Evolutionary conservation across 305 asterid species (phyloP).

Genomic region (Solanum hybrid): DNA sequence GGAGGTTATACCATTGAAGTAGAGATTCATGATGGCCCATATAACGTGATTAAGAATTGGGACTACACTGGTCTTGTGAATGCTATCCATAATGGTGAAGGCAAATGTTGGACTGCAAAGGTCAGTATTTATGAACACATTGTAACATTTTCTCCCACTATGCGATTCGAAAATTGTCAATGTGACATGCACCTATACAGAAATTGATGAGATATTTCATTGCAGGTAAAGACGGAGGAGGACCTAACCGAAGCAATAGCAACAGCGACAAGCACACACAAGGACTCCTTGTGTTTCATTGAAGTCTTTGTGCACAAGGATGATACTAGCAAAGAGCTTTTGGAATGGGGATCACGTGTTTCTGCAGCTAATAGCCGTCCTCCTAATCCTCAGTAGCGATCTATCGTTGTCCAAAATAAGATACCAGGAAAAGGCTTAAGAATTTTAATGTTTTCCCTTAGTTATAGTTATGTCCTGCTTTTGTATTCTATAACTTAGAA

Average conservation of each 20-base stretch:
- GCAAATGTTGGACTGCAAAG: conserved; percentile 82
- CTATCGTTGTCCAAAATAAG: neutral
- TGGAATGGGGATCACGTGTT: conserved; percentile 87
- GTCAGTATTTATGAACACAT: conserved; percentile 17
- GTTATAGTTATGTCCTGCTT: neutral
- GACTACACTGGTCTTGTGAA: conserved; percentile 59
- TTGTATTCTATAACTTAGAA: neutral
- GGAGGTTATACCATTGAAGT: conserved; percentile 85
- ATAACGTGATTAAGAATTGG: conserved; percentile 80
- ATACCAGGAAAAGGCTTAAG: neutral
- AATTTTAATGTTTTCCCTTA: neutral
- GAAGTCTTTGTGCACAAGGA: conserved; percentile 71
- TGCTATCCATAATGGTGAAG: conserved; percentile 70
- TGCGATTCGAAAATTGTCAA: neutral
- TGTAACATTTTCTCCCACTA: neutral
- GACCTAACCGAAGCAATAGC: conserved; percentile 56
- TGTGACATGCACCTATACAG: neutral
- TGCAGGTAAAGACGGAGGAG: conserved; percentile 62
- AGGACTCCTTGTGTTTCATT: conserved; percentile 64
- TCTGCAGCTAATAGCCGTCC: conserved; percentile 63
- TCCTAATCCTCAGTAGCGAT: conserved; percentile 56
- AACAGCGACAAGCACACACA: conserved; percentile 33
- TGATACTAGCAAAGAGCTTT: conserved; percentile 74
- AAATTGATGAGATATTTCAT: neutral
- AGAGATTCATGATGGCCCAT: conserved; percentile 79